These are phyloP conservation scores for Akebia trifoliata DNA, from an alignment of 164 flowering plant genomes.

Conservation along the genomic window DNA sequence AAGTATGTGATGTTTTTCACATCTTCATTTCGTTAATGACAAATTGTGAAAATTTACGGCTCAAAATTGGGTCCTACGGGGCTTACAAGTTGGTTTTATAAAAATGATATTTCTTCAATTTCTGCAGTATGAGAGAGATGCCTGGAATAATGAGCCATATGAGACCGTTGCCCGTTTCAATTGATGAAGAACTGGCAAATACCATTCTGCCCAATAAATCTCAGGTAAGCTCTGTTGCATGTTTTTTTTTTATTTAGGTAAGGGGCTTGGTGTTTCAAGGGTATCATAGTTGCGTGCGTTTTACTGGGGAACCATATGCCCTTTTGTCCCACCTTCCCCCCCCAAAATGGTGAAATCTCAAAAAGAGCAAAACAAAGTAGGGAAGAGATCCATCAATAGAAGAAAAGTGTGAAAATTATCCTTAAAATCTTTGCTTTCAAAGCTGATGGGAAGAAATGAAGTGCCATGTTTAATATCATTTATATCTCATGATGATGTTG, in stretches of 20 bases:
- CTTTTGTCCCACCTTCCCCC: no score
- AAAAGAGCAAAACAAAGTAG: no score
- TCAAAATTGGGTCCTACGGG: neutral
- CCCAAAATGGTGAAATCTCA: no score
- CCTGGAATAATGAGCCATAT: slow-evolving; percentile 87
- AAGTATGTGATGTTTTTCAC: slow-evolving; percentile 39
- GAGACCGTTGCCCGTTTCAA: slow-evolving; percentile 71
- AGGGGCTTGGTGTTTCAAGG: no score
- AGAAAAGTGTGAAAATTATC: no score
- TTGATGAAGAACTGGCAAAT: slow-evolving; percentile 71
- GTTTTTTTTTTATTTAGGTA: neutral
- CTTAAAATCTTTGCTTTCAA: no score
- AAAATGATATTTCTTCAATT: slow-evolving; percentile 2
- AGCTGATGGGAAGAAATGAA: neutral
- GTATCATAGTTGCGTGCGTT: no score
- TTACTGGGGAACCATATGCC: no score
- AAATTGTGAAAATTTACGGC: neutral
- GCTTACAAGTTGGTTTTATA: neutral
- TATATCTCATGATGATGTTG: slow-evolving; percentile 7
- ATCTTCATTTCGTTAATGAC: slow-evolving; percentile 1
- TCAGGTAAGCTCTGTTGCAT: slow-evolving; percentile 39
- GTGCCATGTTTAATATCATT: neutral
- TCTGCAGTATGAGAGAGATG: slow-evolving; percentile 68
- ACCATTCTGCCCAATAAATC: slow-evolving; percentile 42
- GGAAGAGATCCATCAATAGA: no score